A percentile compares a stretch with the other conserved stretches of the same genome.
These are phyloP conservation scores for Osmanthus fragrans DNA, from an alignment of 257 asterid genomes.

Conservation along the genomic window DNA sequence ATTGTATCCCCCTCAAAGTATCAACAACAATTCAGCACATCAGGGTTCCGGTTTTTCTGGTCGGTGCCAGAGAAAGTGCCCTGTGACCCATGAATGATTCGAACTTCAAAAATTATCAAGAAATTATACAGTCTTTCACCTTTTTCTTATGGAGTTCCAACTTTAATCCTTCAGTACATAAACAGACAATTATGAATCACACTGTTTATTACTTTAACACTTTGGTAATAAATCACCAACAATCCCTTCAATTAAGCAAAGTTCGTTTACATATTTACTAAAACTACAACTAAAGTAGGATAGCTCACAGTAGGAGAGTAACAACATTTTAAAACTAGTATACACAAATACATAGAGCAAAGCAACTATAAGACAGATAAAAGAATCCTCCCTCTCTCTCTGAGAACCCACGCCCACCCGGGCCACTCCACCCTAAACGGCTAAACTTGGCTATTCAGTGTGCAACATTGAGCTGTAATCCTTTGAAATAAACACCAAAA, in stretches of 20 bases:
- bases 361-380: background rate
- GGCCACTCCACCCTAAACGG: background rate
- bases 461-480: conserved; percentile 6
- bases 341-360: background rate
- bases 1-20: background rate
- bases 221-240: background rate
- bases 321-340: background rate
- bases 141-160: background rate
- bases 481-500: background rate
- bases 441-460: conserved; percentile 18
- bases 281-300: background rate
- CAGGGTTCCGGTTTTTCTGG: background rate
- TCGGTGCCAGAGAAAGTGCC: background rate
- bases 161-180: background rate
- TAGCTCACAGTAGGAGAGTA: background rate
- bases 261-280: too few relatives aligned
- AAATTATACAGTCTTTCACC: background rate
- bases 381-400: background rate
- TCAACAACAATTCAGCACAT: background rate
- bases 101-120: background rate
- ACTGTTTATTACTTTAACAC: background rate
- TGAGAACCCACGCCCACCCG: too few relatives aligned
- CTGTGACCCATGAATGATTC: background rate
- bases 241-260: background rate
- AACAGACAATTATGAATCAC: background rate